Evolutionary conservation across 2,329 filamentous ascomycete species (phyloP).

Genomic region (Alternaria postmessia): DNA sequence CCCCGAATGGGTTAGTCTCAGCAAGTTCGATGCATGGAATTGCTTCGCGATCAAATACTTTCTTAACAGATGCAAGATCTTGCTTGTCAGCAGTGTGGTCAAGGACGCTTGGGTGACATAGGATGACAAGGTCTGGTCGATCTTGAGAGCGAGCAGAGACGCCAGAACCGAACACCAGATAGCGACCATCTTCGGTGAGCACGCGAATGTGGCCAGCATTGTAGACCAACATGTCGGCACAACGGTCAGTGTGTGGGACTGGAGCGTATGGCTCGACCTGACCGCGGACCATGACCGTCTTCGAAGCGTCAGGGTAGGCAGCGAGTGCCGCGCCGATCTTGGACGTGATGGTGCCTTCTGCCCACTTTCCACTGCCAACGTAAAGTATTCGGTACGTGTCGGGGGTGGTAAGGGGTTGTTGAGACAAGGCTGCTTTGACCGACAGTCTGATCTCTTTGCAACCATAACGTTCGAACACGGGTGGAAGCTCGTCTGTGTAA

Average conservation of each 20-base stretch:
- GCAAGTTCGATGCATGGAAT: slow-evolving; percentile 46
- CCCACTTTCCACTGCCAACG: slow-evolving; percentile 43
- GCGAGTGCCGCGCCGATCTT: slow-evolving; percentile 45
- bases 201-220: slow-evolving; percentile 18
- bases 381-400: slow-evolving; percentile 46
- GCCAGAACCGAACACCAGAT: slow-evolving; percentile 30
- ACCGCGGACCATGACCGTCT: slow-evolving; percentile 47
- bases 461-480: slow-evolving; percentile 37
- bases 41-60: slow-evolving; percentile 30
- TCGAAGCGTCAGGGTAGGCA: slow-evolving; percentile 40
- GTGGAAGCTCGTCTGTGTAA: slow-evolving; percentile 29
- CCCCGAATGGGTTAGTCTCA: slow-evolving; percentile 36
- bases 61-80: slow-evolving; percentile 31
- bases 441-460: slow-evolving; percentile 39
- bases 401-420: slow-evolving; percentile 33
- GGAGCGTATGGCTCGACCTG: slow-evolving; percentile 44
- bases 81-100: slow-evolving; percentile 22
- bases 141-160: slow-evolving; percentile 8
- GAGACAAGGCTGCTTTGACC: slow-evolving; percentile 39
- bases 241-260: slow-evolving; percentile 41
- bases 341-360: slow-evolving; percentile 38
- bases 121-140: slow-evolving; percentile 43
- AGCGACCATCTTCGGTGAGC: slow-evolving; percentile 36
- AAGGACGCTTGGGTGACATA: slow-evolving; percentile 37
- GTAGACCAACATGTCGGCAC: slow-evolving; percentile 26